Evolutionary conservation across 2,329 filamentous ascomycete genomes (phyloP).

Genomic region (Exserohilum rostratum): DNA sequence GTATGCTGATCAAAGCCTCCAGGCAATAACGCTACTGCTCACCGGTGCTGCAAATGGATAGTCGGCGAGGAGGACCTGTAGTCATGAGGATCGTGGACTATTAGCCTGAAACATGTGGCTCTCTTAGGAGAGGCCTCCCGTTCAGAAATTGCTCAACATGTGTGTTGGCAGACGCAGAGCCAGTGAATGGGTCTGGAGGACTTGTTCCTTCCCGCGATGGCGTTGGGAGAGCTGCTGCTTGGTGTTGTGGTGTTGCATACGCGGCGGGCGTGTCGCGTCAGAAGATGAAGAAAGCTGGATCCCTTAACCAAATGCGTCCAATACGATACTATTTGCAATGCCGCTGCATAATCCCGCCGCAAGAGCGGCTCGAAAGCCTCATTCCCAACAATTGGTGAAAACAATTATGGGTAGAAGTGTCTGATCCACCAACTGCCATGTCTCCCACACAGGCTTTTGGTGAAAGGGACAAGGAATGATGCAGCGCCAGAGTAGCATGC

Average conservation of each 20-base stretch:
- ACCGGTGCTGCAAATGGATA: neutral
- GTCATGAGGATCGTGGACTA: neutral
- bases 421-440: no score
- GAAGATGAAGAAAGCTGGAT: neutral
- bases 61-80: neutral
- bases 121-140: neutral
- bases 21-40: neutral
- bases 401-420: no score
- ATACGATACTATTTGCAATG: neutral
- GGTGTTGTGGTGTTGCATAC: neutral
- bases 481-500: no score
- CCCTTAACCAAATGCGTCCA: neutral
- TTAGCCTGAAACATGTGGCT: neutral
- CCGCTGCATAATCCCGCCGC: neutral
- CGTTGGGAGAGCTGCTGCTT: neutral
- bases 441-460: no score
- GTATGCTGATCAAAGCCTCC: neutral
- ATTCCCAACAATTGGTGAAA: neutral
- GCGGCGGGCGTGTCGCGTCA: no score
- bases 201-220: neutral
- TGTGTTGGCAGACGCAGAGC: neutral
- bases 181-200: neutral
- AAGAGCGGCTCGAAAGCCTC: neutral
- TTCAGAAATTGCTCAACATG: neutral
- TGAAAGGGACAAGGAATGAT: no score